Conservation (phyloP, 805 yeast genomes). For the Vanderwaltozyma verrucispora region DNA sequence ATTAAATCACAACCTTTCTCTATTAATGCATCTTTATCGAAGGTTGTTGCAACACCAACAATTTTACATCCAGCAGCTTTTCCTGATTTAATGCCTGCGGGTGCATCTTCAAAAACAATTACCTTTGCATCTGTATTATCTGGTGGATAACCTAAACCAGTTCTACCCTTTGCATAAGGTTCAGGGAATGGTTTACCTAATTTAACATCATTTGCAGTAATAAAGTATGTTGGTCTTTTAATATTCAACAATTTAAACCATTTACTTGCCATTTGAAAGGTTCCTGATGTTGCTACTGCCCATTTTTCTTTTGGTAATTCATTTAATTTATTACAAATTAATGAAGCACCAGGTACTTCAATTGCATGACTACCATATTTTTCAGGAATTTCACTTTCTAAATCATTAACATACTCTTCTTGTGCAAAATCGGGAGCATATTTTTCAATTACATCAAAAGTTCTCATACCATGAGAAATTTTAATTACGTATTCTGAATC, state of each 20-base stretch:
- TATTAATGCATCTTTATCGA: conserved; percentile 56
- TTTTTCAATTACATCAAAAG: conserved; percentile 63
- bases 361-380: conserved; percentile 63
- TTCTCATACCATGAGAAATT: conserved; percentile 76
- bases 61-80: conserved; percentile 74
- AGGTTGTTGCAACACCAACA: conserved; percentile 76
- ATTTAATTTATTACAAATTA: conserved; percentile 46
- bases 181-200: conserved; percentile 83
- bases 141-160: conserved; percentile 30
- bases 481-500: conserved; percentile 62
- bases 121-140: conserved; percentile 32
- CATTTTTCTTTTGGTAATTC: conserved; percentile 49
- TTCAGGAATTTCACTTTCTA: conserved; percentile 62
- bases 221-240: conserved; percentile 60
- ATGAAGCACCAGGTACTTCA: conserved; percentile 68
- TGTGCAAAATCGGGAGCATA: conserved; percentile 69
- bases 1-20: conserved; percentile 75
- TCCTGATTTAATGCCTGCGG: conserved; percentile 80
- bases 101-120: conserved; percentile 82
- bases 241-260: conserved; percentile 63
- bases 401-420: conserved; percentile 50
- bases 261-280: conserved; percentile 61
- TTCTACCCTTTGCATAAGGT: conserved; percentile 57
- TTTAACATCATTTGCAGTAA: conserved; percentile 71
- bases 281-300: conserved; percentile 85